A percentile compares a stretch with the other conserved stretches of the same genome.
Conservation (phyloP, 805 yeast genomes). For the Wickerhamomyces tratensis region DNA sequence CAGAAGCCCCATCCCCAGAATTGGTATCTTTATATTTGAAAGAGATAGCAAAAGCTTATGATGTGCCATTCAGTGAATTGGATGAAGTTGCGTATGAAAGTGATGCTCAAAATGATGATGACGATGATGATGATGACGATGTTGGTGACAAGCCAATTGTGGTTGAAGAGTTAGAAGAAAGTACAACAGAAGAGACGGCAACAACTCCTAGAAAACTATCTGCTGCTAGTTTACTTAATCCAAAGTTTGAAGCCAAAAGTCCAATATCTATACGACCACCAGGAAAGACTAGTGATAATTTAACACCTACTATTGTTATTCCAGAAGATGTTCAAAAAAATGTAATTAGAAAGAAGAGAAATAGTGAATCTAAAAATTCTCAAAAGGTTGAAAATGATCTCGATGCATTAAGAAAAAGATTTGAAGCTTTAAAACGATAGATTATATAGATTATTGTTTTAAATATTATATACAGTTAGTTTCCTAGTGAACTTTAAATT, state of each 20-base stretch:
- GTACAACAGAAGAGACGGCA: constrained; percentile 11
- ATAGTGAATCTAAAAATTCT: constrained; percentile 9
- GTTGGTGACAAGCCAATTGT: constrained; percentile 25
- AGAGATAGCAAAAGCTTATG: constrained; percentile 76
- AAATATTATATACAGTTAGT: too few relatives aligned
- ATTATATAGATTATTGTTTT: too few relatives aligned
- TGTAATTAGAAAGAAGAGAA: constrained; percentile 19
- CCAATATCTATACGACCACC: constrained; percentile 36
- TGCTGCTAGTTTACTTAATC: constrained; percentile 9
- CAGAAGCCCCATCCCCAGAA: constrained; percentile 55
- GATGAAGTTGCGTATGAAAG: constrained; percentile 2
- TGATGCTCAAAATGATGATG: constrained; percentile 21
- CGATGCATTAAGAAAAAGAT: constrained; percentile 59
- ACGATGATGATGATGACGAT: constrained; percentile 17
- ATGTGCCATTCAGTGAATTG: constrained; percentile 60
- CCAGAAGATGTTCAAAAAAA: constrained; percentile 31
- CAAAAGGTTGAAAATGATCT: constrained; percentile 35
- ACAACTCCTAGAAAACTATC: constrained; percentile 16
- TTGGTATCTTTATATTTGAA: constrained; percentile 61
- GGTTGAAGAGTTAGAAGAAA: constrained; percentile 23
- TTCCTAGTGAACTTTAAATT: too few relatives aligned
- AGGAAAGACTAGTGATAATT: constrained; percentile 29
- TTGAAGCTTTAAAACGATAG: constrained; percentile 61
- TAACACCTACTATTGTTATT: constrained; percentile 25
- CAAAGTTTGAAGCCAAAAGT: constrained; percentile 14